Conservation (phyloP, 192 early-diverging fungal species). For the Oehlia diaphana region DNA sequence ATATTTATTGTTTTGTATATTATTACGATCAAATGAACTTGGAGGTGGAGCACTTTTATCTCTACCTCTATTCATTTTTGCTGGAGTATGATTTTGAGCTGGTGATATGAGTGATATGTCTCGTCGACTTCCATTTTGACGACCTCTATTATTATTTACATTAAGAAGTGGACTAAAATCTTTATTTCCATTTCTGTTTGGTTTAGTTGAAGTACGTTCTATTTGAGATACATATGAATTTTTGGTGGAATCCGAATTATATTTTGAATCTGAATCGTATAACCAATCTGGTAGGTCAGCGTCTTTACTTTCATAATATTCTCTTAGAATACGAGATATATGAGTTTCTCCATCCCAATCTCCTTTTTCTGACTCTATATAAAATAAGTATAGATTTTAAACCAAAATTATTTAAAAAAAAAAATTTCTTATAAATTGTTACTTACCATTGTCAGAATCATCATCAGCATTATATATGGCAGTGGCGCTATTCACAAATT, state of each 20-base stretch:
- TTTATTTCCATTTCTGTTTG: background rate
- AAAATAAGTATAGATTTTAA: background rate
- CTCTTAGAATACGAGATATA: conserved; percentile 52
- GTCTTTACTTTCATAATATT: conserved; percentile 49
- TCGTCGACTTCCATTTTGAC: background rate
- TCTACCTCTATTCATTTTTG: background rate
- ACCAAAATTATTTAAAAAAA: background rate
- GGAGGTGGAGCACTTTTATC: background rate
- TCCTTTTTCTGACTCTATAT: conserved; percentile 57
- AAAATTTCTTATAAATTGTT: background rate
- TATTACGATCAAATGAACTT: background rate
- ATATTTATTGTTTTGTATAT: background rate
- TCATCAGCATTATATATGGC: background rate
- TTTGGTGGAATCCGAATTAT: background rate
- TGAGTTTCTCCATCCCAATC: conserved; percentile 58
- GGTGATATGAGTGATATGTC: background rate
- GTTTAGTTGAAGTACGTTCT: background rate
- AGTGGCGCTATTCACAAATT: conserved; percentile 18
- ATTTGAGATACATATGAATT: background rate
- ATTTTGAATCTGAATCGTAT: conserved; percentile 5
- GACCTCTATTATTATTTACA: background rate
- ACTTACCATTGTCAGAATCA: conserved; percentile 27
- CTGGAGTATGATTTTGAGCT: background rate
- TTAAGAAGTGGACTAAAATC: background rate
- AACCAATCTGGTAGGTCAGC: conserved; percentile 24